These are phyloP conservation scores for Simplicillium sp. DNA, from an alignment of 2,329 filamentous ascomycete genomes.

Conservation along the genomic window DNA sequence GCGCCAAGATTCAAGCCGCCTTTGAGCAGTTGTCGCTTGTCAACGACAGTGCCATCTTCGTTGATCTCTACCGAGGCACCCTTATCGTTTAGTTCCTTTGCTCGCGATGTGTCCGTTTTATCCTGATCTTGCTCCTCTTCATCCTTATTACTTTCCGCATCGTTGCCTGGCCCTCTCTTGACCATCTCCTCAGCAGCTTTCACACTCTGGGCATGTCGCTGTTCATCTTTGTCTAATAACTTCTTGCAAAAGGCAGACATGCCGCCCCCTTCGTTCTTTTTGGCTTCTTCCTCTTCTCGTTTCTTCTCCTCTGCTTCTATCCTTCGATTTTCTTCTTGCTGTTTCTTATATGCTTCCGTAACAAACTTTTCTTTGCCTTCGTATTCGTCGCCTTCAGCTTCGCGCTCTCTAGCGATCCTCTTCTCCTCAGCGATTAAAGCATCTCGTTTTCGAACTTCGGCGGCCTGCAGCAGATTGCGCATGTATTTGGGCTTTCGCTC, in stretches of 20 bases:
- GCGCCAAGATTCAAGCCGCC: slow-evolving; percentile 66
- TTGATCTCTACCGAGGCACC: slow-evolving; percentile 59
- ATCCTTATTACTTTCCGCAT: slow-evolving; percentile 8
- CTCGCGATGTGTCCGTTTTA: slow-evolving; percentile 54
- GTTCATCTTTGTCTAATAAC: slow-evolving; percentile 61
- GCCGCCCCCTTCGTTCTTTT: slow-evolving; percentile 53
- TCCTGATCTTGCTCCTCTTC: slow-evolving; percentile 26
- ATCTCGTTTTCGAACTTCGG: slow-evolving; percentile 69
- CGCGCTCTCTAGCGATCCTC: slow-evolving; percentile 66
- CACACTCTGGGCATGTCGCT: slow-evolving; percentile 58
- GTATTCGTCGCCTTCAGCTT: slow-evolving; percentile 72
- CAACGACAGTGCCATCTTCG: slow-evolving; percentile 74
- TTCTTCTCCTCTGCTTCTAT: slow-evolving; percentile 63
- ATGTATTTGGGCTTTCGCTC: slow-evolving; percentile 71
- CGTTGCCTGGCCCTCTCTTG: slow-evolving; percentile 25
- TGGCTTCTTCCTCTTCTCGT: slow-evolving; percentile 54
- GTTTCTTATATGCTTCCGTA: slow-evolving; percentile 71
- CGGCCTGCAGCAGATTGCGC: slow-evolving; percentile 61
- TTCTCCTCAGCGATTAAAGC: slow-evolving; percentile 72
- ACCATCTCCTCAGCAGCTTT: slow-evolving; percentile 52
- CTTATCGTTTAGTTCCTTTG: slow-evolving; percentile 55
- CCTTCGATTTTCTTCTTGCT: slow-evolving; percentile 64
- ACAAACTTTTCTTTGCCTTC: slow-evolving; percentile 81
- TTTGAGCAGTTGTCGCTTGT: slow-evolving; percentile 70
- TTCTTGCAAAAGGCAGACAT: slow-evolving; percentile 74